phyloP scores from a whole-genome alignment of 2,329 filamentous ascomycete genomes.

The Cytospora piceicola region DNA sequence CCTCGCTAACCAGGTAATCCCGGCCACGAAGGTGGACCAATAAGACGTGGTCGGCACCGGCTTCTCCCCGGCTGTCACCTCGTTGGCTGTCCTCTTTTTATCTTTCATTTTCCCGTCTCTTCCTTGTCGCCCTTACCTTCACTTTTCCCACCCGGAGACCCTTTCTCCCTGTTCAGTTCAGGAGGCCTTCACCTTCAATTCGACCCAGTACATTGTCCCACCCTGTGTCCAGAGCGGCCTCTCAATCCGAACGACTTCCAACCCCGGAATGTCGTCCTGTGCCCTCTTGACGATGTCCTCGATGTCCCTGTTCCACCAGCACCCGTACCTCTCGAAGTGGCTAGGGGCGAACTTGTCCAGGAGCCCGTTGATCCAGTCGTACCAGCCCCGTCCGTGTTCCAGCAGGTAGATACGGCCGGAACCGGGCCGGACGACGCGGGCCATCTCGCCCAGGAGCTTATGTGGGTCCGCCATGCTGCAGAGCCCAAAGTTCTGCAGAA shows the following conservation, averaged over 20 bases:
- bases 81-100: neutral
- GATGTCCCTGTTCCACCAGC: constrained; percentile 72
- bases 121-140: neutral
- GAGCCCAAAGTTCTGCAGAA: constrained; percentile 67
- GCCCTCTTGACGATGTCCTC: constrained; percentile 58
- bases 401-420: constrained; percentile 64
- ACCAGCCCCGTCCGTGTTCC: constrained; percentile 64
- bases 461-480: constrained; percentile 65
- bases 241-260: constrained; percentile 60
- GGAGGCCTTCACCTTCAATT: constrained; percentile 50
- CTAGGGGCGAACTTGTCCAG: constrained; percentile 58
- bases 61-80: neutral
- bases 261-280: constrained; percentile 50
- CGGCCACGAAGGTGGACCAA: neutral
- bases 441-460: constrained; percentile 57
- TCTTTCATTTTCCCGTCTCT: no score
- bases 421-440: constrained; percentile 53
- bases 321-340: constrained; percentile 65
- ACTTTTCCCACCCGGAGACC: no score
- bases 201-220: constrained; percentile 63
- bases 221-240: constrained; percentile 57
- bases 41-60: neutral
- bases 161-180: constrained; percentile 12
- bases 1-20: neutral
- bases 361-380: constrained; percentile 57